Evolutionary conservation across 805 yeast species (phyloP).

Genomic region (Cyberlindnera suaveolens): DNA sequence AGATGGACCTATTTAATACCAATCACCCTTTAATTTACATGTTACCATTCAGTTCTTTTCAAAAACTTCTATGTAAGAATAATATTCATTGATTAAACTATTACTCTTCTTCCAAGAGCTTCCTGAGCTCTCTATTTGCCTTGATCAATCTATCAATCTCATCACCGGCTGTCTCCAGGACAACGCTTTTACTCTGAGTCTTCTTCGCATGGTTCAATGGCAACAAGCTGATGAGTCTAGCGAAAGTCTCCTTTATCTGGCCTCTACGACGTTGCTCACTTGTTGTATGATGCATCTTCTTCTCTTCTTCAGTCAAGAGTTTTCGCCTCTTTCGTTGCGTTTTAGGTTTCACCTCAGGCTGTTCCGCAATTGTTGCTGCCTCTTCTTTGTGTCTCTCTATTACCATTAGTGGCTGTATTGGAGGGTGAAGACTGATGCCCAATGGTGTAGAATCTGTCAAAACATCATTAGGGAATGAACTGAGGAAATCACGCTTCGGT

Average conservation of each 20-base stretch:
- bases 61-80: too few species aligned
- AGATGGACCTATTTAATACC: too few species aligned
- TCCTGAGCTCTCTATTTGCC: slow-evolving; percentile 14
- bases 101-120: background rate
- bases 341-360: background rate
- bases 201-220: slow-evolving; percentile 14
- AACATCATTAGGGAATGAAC: background rate
- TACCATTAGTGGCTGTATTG: background rate
- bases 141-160: slow-evolving; percentile 15
- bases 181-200: slow-evolving; percentile 17
- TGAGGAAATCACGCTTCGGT: background rate
- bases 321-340: slow-evolving; percentile 13
- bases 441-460: background rate
- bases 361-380: too few species aligned
- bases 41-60: too few species aligned
- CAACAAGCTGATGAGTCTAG: slow-evolving; percentile 12
- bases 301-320: slow-evolving; percentile 21
- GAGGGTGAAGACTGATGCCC: background rate
- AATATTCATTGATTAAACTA: too few species aligned
- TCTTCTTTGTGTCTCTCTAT: too few species aligned
- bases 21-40: too few species aligned
- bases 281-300: slow-evolving; percentile 21
- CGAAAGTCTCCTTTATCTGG: slow-evolving; percentile 21
- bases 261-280: slow-evolving; percentile 23
- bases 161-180: slow-evolving; percentile 18